Percentiles rank a stretch among this genome's conserved stretches.
These are phyloP conservation scores for Ormosia semicastrata DNA, from an alignment of 306 rosid genomes.

Conservation along the genomic window DNA sequence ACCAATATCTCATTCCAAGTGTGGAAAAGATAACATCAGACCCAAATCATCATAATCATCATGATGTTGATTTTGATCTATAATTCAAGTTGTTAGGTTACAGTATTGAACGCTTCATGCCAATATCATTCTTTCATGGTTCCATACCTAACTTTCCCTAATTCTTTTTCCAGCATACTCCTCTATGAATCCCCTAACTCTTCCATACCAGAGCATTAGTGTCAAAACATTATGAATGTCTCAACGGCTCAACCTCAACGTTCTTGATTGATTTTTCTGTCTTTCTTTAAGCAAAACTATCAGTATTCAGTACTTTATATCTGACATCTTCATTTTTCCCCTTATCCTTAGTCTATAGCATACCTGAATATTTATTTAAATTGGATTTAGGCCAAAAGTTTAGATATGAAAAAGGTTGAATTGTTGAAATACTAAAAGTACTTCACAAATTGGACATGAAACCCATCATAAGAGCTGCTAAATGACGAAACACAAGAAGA, in stretches of 20 bases:
- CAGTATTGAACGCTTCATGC: background rate
- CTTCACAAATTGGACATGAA: background rate
- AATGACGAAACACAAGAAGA: background rate
- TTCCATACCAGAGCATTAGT: background rate
- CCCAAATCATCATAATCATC: slow-evolving; percentile 3
- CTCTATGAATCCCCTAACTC: background rate
- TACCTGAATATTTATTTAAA: background rate
- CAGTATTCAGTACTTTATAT: background rate
- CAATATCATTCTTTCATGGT: background rate
- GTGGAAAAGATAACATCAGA: background rate
- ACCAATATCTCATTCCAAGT: background rate
- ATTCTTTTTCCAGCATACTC: background rate
- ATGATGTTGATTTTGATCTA: background rate
- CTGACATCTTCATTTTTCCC: background rate
- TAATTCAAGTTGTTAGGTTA: background rate
- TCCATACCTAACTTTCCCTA: background rate
- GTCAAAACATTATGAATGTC: background rate
- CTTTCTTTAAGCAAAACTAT: background rate
- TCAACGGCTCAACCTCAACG: background rate
- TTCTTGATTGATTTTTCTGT: background rate
- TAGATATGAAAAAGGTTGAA: background rate
- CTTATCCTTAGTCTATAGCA: background rate
- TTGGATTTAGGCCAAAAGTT: background rate
- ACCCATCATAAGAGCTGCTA: background rate
- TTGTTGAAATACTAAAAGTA: background rate